Conservation (phyloP, 768 basidiomycete genomes). For the Calocybe indica region DNA sequence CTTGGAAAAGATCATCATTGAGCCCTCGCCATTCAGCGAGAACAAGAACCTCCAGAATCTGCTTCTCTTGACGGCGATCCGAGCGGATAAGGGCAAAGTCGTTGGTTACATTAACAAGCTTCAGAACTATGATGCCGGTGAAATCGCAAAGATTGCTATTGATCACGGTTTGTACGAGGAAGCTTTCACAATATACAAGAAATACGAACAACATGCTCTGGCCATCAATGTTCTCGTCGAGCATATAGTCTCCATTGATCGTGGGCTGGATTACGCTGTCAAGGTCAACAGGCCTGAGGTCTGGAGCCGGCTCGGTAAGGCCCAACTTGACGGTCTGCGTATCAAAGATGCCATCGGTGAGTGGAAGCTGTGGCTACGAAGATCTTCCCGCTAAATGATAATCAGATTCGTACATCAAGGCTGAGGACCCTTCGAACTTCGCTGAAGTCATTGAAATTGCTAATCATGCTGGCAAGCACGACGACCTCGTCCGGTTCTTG, state of each 20-base stretch:
- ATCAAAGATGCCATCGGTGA: constrained; percentile 96
- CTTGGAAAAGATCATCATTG: constrained; percentile 97
- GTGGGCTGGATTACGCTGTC: constrained; percentile 91
- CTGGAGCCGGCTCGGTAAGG: constrained; percentile 97
- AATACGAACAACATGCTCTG: constrained; percentile 90
- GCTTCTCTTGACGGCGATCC: constrained; percentile 89
- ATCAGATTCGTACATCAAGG: constrained; percentile 94
- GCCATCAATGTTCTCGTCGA: constrained; percentile 98
- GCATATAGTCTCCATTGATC: constrained; percentile 96
- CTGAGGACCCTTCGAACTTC: constrained; percentile 91
- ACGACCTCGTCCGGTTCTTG: constrained; percentile 92
- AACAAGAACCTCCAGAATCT: constrained; percentile 96
- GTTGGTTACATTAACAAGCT: constrained; percentile 97
- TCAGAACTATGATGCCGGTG: constrained; percentile 88
- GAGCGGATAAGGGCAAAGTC: constrained; percentile 97
- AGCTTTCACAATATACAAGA: constrained; percentile 95
- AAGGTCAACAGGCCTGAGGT: constrained; percentile 96
- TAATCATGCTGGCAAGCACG: constrained; percentile 84
- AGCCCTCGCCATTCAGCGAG: constrained; percentile 96
- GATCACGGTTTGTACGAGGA: constrained; percentile 96
- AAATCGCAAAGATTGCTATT: constrained; percentile 95
- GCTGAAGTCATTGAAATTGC: constrained; percentile 95
- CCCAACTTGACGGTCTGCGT: constrained; percentile 94
- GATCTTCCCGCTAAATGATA: constrained; percentile 2
- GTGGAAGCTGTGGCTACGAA: constrained; percentile 12